Evolutionary conservation across 2,329 filamentous ascomycete genomes (phyloP), one percentile per base, ranked within the genome.

Genomic region (Xylariaceae sp.): DNA sequence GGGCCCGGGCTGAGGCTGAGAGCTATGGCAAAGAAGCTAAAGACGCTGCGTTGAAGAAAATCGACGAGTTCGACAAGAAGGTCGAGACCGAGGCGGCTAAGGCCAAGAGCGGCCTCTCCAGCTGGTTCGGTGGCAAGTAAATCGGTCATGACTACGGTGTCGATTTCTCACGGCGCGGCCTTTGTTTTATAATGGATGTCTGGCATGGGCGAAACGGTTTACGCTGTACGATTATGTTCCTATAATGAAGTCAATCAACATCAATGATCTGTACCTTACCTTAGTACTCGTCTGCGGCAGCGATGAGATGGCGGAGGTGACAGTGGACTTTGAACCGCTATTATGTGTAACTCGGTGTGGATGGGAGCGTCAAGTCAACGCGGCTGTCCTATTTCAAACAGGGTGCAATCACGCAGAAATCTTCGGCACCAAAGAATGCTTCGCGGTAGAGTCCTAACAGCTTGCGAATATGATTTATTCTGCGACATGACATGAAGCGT

Each of bases 51-150:
- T 71, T 87, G 63, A 83, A 86, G 68, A 88, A 90, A 65, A 83
- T 94, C 47, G 87, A 97, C 72, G 83, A 87, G 70, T 86, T 92
- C 64, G 92, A 96, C 74, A 82, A 84, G 64, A 91, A 84, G 60
- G 87, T 96, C 47, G 88, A 92, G 76, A 77, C 89, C 60, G 84
- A 85, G 60, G 84, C 90, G 4, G 73, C 84, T 47, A 88, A 96
- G 77, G 88, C 90, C 42, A 96, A 96, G 84, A 83, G 84, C 64
- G 87, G 88, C 58, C 72, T 96, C 63, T 89, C 87, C 40, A 82
- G 88, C 69, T 97, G 91, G 92, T 96, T 97, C 66, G 87, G 90
- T 51, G 80, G 80, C 47, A 75, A 81, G 57, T 82, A 81, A 67
- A 44, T n/a, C 12, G 6, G n/a, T 16, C 10, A 12, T 3, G 14